Base-by-base conservation (phyloP, 768 basidiomycete genomes). In the Leccinum arenicola region DNA sequence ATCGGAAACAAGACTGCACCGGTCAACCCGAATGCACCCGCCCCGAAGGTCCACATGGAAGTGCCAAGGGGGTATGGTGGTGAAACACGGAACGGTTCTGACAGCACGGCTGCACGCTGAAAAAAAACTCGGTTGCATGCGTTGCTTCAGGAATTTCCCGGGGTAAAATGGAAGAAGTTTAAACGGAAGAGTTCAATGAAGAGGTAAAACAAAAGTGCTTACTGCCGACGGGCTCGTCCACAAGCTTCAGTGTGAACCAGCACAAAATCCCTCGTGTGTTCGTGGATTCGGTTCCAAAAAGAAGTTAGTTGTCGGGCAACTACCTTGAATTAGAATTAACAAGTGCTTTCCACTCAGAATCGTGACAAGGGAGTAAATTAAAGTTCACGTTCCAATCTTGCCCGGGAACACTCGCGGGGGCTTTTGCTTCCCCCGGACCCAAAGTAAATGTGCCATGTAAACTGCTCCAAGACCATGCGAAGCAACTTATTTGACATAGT, bases 341-440 rank as follows among this genome's bases (percentile, higher is more conserved):
- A 40, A 5, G 40, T 43, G 3, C n/a, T n/a, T n/a, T 10, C 17
- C 43, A 45, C 43, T 45, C 19, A 43, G 40, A 43, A 19, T 43
- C 40, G 10, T 43, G 40, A 43, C 15, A 36, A 36, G 14, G 14
- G 35, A 36, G 35, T 2, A 36, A 43, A 19, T n/a, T n/a, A 33
- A 36, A 40, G 10, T 19, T 19, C 19, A 19, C 19, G 11, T 45
- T 45, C 43, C 43, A 45, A 45, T 45, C 19, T 45, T 45, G 40
- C 15, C 40, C n/a, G 9, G 40, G 17, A 66, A 65, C 43, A 19
- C 40, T 64, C 61, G 57, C 64, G 57, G 60, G 3, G 51, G 2
- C 61, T 61, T 35, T 65, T 43, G 12, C 25, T 11, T 50, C 10
- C 11, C 5, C 11, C 29, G 29, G 29, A 45, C 19, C 40, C 4